Evolutionary conservation across 2,329 filamentous ascomycete species (phyloP), one percentile per base, ranked within the genome.

Genomic region (Cytospora mali): DNA sequence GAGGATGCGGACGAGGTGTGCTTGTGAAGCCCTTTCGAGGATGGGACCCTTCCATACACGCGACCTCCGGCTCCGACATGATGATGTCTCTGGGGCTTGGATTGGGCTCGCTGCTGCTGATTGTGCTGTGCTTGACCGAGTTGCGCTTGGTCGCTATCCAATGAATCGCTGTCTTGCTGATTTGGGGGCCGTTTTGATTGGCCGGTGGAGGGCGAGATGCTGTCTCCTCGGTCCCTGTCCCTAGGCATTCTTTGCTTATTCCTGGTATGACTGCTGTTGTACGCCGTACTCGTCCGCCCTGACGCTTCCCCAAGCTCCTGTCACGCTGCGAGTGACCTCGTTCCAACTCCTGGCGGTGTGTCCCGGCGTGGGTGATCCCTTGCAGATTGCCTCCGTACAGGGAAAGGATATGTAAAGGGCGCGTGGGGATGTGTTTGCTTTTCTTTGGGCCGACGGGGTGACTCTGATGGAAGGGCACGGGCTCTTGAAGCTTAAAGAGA

Each of bases 111-210:
- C 55, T 71, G 69, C 61, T 71, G 69, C 60, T 70, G 70, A 52
- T 69, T 71, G 60, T 70, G 69, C 62, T 74, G 72, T 42, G 42
- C 18, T 21, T 74, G 71, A 55, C 72, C 70, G 64, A 71, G 71
- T 62, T 72, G 69, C 63, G 68, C 66, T 64, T 71, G 71, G 67
- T 72, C 73, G 71, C 69, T 74, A 66, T 68, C 69, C 68, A 75
- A 74, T 49, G 74, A 75, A 63, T 76, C 75, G 68, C 71, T 75
- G 68, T 76, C 69, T 65, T 71, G 72, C 62, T 73, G 74, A 66
- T 68, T 68, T 64, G 71, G 72, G 70, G 80, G 77, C 28, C 79
- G 79, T 76, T 83, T 84, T 84, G 81, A 84, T 84, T 84, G 82
- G 82, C 76, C 75, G 72, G 74, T 73, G 68, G 76, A 73, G 14